phyloP scores from a whole-genome alignment of 495 filamentous ascomycete genomes.

The Podospora anserina region DNA sequence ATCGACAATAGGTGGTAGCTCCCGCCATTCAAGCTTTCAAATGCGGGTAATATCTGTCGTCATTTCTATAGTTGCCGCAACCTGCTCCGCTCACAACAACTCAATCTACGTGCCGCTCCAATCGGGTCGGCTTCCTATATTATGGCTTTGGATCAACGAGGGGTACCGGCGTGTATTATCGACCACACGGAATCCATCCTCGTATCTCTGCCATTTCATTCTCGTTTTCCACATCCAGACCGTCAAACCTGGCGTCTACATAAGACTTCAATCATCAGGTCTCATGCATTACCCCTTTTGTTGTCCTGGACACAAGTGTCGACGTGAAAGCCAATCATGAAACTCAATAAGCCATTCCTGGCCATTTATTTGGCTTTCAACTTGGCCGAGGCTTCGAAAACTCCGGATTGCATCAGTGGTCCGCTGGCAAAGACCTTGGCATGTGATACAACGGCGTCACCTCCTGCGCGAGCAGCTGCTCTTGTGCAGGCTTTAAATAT shows the following conservation, averaged over 20 bases:
- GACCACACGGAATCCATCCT: background rate
- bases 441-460: conserved; percentile 1
- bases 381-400: background rate
- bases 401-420: conserved; percentile 3
- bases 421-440: background rate
- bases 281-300: too few relatives aligned
- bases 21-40: background rate
- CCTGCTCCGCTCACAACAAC: background rate
- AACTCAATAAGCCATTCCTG: background rate
- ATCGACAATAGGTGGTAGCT: background rate
- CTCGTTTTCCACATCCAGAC: too few relatives aligned
- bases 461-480: background rate
- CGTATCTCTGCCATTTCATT: too few relatives aligned
- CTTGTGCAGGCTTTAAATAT: conserved; percentile 5
- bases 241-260: too few relatives aligned
- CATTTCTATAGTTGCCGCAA: background rate
- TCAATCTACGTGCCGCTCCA: background rate
- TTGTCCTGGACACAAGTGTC: too few relatives aligned
- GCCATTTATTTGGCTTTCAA: background rate
- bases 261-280: too few relatives aligned
- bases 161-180: background rate
- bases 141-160: background rate
- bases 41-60: background rate
- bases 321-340: background rate
- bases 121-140: background rate